Conservation (phyloP, 306 rosid species). For the Luffa acutangula region DNA sequence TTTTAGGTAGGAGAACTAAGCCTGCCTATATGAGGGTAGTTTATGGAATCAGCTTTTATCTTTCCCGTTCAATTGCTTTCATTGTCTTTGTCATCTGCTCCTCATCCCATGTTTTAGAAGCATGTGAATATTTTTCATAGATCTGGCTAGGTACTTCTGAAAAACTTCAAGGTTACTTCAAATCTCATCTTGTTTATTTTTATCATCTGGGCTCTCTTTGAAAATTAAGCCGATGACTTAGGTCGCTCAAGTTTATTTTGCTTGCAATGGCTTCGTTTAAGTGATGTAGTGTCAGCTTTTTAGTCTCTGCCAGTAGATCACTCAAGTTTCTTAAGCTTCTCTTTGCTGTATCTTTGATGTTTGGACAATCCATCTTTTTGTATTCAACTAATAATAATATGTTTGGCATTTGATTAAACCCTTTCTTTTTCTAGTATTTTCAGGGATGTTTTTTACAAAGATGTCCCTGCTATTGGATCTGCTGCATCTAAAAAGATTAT, state of each 20-base stretch:
- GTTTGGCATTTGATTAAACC: neutral
- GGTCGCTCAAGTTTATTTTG: neutral
- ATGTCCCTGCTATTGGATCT: conserved; percentile 12
- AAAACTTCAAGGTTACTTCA: neutral
- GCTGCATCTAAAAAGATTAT: conserved; percentile 8
- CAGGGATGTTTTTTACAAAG: neutral
- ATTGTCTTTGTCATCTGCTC: neutral
- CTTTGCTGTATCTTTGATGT: neutral
- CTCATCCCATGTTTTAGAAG: neutral
- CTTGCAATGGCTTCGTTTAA: neutral
- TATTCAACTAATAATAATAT: neutral
- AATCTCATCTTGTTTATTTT: neutral
- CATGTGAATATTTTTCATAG: neutral
- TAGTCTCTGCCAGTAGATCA: neutral
- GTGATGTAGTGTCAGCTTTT: neutral
- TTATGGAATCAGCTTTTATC: neutral
- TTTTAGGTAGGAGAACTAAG: neutral
- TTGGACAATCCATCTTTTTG: neutral
- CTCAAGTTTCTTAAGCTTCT: neutral
- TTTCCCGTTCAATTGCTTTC: neutral
- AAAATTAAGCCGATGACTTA: neutral
- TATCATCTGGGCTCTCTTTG: neutral
- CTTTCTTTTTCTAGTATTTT: neutral
- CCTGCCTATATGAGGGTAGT: neutral
- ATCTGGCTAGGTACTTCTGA: neutral